These are phyloP conservation scores for Lactarius vividus DNA, from an alignment of 768 basidiomycete species.

Conservation along the genomic window DNA sequence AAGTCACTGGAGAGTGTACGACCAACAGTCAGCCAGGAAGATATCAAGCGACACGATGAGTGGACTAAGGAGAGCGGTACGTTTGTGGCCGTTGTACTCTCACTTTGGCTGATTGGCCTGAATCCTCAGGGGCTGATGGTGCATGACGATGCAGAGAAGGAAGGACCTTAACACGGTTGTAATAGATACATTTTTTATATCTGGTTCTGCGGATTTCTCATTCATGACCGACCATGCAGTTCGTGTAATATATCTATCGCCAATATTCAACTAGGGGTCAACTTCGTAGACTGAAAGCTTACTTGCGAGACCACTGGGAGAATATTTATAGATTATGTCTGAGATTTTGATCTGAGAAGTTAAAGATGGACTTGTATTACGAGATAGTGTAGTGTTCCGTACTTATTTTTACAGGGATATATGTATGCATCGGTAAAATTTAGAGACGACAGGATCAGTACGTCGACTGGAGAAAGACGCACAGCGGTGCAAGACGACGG, in stretches of 20 bases:
- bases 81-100: slow-evolving; percentile 28
- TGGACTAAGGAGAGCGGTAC: slow-evolving; percentile 84
- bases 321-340: no score
- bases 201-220: slow-evolving; percentile 6
- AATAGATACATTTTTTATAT: slow-evolving; percentile 14
- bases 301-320: no score
- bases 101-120: slow-evolving; percentile 6
- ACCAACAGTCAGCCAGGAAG: slow-evolving; percentile 85
- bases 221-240: slow-evolving; percentile 11
- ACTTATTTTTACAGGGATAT: no score
- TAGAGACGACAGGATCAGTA: no score
- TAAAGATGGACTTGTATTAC: no score
- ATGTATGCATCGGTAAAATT: no score
- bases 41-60: slow-evolving; percentile 79
- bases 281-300: no score
- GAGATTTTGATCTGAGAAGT: no score
- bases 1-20: slow-evolving; percentile 73
- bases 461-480: no score
- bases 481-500: no score
- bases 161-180: slow-evolving; percentile 13
- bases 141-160: slow-evolving; percentile 15
- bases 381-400: no score
- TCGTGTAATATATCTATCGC: slow-evolving; percentile 12
- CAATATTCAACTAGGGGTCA: slow-evolving; percentile 6
- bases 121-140: slow-evolving; percentile 21